These are phyloP conservation scores for Lizonia empirigonia DNA, from an alignment of 2,329 filamentous ascomycete genomes.

Conservation along the genomic window DNA sequence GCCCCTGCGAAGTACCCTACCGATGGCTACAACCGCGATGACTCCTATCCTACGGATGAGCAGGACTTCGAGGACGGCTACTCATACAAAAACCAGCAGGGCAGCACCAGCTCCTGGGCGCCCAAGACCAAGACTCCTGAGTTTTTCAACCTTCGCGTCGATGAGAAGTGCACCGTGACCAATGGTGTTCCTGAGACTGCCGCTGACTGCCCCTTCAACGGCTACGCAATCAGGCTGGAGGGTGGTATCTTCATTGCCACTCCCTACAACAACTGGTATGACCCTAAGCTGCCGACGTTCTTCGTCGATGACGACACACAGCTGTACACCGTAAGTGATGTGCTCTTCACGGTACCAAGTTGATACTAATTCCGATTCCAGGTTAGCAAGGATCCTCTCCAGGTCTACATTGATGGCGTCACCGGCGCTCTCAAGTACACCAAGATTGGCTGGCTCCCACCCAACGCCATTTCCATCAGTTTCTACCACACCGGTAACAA, in stretches of 20 bases:
- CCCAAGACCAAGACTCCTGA: conserved; percentile 33
- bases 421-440: conserved; percentile 34
- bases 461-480: conserved; percentile 29
- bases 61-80: conserved; percentile 6
- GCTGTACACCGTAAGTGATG: conserved; percentile 33
- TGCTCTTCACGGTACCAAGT: background rate
- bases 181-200: background rate
- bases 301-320: conserved; percentile 38
- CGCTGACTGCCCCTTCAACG: conserved; percentile 21
- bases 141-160: conserved; percentile 34
- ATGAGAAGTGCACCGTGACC: conserved; percentile 21
- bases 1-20: background rate
- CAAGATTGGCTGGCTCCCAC: conserved; percentile 32
- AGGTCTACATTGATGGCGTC: conserved; percentile 32
- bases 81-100: conserved; percentile 4
- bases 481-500: conserved; percentile 39
- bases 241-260: conserved; percentile 36
- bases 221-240: conserved; percentile 33
- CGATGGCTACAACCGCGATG: background rate
- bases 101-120: conserved; percentile 18
- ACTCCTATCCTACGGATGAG: background rate
- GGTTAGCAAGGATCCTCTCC: conserved; percentile 38
- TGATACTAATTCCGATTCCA: conserved; percentile 13
- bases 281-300: conserved; percentile 35
- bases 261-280: conserved; percentile 38